phyloP scores from a whole-genome alignment of 768 basidiomycete genomes.

The Boletales sp. region DNA sequence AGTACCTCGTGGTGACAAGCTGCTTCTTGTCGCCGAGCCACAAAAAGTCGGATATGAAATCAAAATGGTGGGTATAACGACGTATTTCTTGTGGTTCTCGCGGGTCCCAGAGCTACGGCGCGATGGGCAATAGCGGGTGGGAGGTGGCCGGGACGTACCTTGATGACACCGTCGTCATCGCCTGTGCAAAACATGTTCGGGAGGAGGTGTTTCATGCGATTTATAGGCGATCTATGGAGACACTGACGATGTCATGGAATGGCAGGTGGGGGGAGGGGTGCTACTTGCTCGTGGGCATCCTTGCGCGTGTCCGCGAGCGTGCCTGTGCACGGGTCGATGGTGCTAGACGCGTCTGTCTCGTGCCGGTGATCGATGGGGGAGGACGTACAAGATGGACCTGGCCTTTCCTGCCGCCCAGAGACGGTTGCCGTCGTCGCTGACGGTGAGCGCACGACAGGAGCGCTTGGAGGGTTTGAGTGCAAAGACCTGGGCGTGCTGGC shows the following conservation, averaged over 20 bases:
- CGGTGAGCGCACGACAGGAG: conserved; percentile 73
- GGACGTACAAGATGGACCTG: conserved; percentile 68
- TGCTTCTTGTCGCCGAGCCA: conserved; percentile 84
- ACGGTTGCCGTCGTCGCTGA: conserved; percentile 62
- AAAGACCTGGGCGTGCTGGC: conserved; percentile 53
- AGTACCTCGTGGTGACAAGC: conserved; percentile 81
- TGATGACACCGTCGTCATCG: conserved; percentile 92
- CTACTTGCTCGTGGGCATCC: conserved; percentile 66
- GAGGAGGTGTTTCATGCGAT: conserved; percentile 72
- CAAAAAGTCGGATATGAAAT: conserved; percentile 91
- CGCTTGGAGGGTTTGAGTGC: conserved; percentile 73
- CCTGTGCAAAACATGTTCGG: conserved; percentile 78
- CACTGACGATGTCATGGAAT: conserved; percentile 32
- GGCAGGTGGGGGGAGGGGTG: conserved; percentile 1
- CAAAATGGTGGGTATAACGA: conserved; percentile 82
- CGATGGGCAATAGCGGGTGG: neutral
- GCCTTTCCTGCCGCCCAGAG: conserved; percentile 82
- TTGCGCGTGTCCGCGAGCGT: conserved; percentile 43
- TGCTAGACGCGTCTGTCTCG: conserved; percentile 37
- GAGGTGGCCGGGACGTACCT: conserved; percentile 45
- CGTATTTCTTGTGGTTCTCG: conserved; percentile 61
- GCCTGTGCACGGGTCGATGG: conserved; percentile 64
- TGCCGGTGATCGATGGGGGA: neutral
- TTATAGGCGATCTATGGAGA: conserved; percentile 68
- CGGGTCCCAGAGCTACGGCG: conserved; percentile 82